A percentile compares a stretch with the other conserved stretches of the same genome.
phyloP scores from a whole-genome alignment of 495 filamentous ascomycete genomes.

The Penicillium crystallinum region DNA sequence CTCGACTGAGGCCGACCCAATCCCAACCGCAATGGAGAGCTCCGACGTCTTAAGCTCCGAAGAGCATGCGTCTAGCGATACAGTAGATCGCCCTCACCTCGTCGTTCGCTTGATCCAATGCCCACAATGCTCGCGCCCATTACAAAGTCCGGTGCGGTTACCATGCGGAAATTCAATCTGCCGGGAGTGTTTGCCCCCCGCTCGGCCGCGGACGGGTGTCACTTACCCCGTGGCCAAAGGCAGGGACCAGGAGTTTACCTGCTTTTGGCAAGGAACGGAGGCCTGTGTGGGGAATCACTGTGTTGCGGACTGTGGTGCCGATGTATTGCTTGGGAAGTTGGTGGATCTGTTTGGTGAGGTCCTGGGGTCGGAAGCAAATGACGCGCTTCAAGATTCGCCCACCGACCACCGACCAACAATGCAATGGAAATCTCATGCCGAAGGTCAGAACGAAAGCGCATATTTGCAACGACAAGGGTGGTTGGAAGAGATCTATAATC shows the following conservation, averaged over 20 bases:
- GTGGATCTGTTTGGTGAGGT: constrained; percentile 49
- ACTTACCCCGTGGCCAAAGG: constrained; percentile 65
- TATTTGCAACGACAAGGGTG: constrained; percentile 10
- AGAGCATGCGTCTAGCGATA: constrained; percentile 44
- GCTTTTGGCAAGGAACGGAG: constrained; percentile 52
- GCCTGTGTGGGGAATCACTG: constrained; percentile 67
- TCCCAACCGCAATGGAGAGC: constrained; percentile 6
- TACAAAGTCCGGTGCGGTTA: constrained; percentile 65
- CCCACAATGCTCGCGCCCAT: constrained; percentile 62
- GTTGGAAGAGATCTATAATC: constrained; percentile 27
- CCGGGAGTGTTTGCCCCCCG: constrained; percentile 63
- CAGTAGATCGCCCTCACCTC: constrained; percentile 34
- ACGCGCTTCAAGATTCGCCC: constrained; percentile 15
- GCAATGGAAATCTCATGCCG: constrained; percentile 33
- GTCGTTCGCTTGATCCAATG: constrained; percentile 74
- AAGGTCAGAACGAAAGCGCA: constrained; percentile 18
- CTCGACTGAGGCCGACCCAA: constrained; percentile 3
- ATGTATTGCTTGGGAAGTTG: constrained; percentile 68
- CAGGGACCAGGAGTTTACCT: constrained; percentile 62
- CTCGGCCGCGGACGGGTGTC: constrained; percentile 58
- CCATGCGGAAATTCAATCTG: constrained; percentile 82
- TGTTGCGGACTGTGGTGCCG: constrained; percentile 64
- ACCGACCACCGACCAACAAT: constrained; percentile 39
- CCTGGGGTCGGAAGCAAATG: constrained; percentile 21
- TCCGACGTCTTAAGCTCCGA: constrained; percentile 13